Evolutionary conservation across 495 filamentous ascomycete genomes (phyloP), one percentile per base, ranked within the genome.

Genomic region (Podospora sp.): DNA sequence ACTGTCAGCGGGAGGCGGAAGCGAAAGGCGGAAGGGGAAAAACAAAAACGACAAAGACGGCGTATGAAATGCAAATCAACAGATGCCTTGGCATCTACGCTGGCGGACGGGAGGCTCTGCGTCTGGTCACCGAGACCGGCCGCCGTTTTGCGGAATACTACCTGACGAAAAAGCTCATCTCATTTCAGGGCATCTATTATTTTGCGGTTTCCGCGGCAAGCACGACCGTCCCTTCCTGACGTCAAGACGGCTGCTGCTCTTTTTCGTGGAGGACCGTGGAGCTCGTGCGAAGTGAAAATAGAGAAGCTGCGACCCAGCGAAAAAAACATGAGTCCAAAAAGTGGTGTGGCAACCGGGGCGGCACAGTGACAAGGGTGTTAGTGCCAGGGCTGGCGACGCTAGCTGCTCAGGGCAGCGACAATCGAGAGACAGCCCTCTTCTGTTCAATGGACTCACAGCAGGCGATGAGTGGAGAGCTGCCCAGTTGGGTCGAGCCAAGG

Each of bases 341-440:
- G 57, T 29, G 66, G 71, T 73, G 71, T 73, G 69, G 66, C 61
- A 73, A 69, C 69, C 53, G 58, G 51, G 24, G 20, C 69, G 69
- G 51, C 58, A 63, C 25, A 62, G 7, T 18, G 66, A 72, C 72
- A 72, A 69, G 72, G 72, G 69, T 21, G 2, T 49, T 67, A 72
- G 67, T 66, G 67, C 29, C 69, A 65, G 63, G 59, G 52, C 60
- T 50, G 52, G 52, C 49, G 22, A 36, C 59, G 46, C 67, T 69
- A 66, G 59, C 36, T 53, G 20, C 61, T 35, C 53, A 60, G 65
- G 65, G 60, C 11, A 63, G 56, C 26, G 66, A 62, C 68, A 63
- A 53, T 27, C 53, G 36, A 63, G 66, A 20, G 53, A 53, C 21
- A 61, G 53, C 60, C n/a, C 58, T 60, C 60, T 36, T 18, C 53